Conservation (phyloP, 257 asterid genomes). For the Nicotiana obtusifolia region DNA sequence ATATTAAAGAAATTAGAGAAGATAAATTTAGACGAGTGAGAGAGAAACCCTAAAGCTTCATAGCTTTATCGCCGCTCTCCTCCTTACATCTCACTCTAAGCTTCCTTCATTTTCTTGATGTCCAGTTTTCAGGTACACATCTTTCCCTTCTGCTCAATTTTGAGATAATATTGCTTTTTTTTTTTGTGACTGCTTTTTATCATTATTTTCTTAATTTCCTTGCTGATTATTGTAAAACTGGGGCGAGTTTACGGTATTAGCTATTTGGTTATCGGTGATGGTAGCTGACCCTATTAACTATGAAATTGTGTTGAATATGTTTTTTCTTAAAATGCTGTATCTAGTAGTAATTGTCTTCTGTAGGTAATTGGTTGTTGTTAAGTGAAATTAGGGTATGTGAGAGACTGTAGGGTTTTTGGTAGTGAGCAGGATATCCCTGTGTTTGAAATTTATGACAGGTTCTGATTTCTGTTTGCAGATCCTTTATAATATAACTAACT, state of each 20-base stretch:
- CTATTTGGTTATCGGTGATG: background rate
- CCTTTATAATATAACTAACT: background rate
- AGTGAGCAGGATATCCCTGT: background rate
- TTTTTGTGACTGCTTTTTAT: background rate
- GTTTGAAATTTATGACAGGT: background rate
- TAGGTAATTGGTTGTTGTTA: background rate
- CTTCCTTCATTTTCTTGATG: background rate
- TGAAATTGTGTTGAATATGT: background rate
- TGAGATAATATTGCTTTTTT: background rate
- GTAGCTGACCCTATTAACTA: background rate
- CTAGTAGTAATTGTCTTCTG: background rate
- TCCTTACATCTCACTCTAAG: background rate
- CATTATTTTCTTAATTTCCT: background rate
- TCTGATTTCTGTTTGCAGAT: background rate
- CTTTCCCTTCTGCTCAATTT: background rate
- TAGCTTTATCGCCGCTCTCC: slow-evolving; percentile 5
- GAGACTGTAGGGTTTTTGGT: background rate
- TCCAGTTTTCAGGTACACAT: background rate
- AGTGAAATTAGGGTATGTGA: background rate
- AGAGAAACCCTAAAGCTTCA: slow-evolving; percentile 2
- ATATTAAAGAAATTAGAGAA: background rate
- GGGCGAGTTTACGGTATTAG: background rate
- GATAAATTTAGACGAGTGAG: background rate
- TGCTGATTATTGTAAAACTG: background rate
- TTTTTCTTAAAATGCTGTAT: background rate